Base-by-base conservation (phyloP, 306 rosid genomes). In the Mucuna pruriens region DNA sequence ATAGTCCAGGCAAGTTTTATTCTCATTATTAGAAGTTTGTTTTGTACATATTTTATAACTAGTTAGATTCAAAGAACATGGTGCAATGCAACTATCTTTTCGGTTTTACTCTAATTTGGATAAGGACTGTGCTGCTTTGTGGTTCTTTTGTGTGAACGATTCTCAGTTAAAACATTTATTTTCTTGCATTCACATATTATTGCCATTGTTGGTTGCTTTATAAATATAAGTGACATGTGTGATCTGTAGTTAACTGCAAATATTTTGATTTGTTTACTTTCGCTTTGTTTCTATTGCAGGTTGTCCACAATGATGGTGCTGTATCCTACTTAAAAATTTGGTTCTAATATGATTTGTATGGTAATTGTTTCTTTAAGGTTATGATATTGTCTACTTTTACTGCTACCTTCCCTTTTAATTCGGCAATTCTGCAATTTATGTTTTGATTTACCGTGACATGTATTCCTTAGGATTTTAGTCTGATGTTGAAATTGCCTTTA, bases 281-380 rank as follows among this genome's bases (percentile, higher is more conserved):
- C 72, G 9, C 44, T 26, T 40, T 77, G 73, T 75, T 74, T 83
- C 78, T 85, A 62, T 74, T 89, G 94, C 94, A 95, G 99, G 99
- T 95, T 86, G 89, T 93, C 77, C 84, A 93, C 6, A 97, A 95
- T 68, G 99, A 93, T 80, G 99, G 99, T 55, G 94, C 95, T 79
- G 99, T 95, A 95, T 95, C 98, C 97, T 86, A 75, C 38, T 54
- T 62, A 34, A 63, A 51, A 69, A 12, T 82, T 63, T 33, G 10
- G 31, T 88, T 87, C 48, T 61, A 9, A 42, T 79, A 63, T 62
- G 69, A 65, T 46, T 38, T 68, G 19, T 64, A n/a, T 81, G 26
- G 51, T 82, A 54, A 23, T 2, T 78, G 36, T 75, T 46, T 74
- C 39, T 6, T 9, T 68, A 44, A 15, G 76, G 65, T 51, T 68